Evolutionary conservation across 306 rosid species (phyloP).

Genomic region (Chamaecrista fasciculata): DNA sequence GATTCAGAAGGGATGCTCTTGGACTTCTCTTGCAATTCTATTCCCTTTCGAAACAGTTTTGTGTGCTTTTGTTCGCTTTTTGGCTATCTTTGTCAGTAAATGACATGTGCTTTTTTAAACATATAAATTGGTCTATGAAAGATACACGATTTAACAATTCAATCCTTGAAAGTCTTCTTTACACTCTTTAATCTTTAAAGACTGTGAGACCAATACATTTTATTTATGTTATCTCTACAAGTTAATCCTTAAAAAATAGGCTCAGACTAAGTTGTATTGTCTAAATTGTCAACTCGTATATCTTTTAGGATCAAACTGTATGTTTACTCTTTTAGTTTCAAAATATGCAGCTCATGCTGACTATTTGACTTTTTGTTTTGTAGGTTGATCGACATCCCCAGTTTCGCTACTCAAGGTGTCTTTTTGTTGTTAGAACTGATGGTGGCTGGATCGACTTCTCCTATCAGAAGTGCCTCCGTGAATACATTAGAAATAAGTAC

Average conservation of each 20-base stretch:
- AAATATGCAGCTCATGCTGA: slow-evolving; percentile 9
- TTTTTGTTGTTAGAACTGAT: slow-evolving; percentile 83
- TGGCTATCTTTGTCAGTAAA: slow-evolving; percentile 14
- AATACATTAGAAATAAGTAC: slow-evolving; percentile 69
- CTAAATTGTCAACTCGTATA: no score
- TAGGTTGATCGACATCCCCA: slow-evolving; percentile 95
- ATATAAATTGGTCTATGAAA: no score
- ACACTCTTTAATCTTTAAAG: no score
- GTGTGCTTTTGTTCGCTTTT: background rate
- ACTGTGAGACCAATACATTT: no score
- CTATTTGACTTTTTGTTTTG: slow-evolving; percentile 34
- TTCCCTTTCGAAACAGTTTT: background rate
- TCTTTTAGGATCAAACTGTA: no score
- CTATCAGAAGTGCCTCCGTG: slow-evolving; percentile 80
- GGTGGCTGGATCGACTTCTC: slow-evolving; percentile 93
- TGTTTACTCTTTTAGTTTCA: background rate
- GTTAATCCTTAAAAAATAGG: no score
- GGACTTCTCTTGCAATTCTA: background rate
- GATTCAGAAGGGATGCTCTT: slow-evolving; percentile 4
- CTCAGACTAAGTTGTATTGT: no score
- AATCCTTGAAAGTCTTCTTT: no score
- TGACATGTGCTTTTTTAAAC: slow-evolving; percentile 9
- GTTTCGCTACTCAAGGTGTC: slow-evolving; percentile 69
- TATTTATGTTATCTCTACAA: no score
- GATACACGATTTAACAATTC: no score